phyloP scores from a whole-genome alignment of 139 green algal genomes.

The Chlamydomonas eustigma region DNA sequence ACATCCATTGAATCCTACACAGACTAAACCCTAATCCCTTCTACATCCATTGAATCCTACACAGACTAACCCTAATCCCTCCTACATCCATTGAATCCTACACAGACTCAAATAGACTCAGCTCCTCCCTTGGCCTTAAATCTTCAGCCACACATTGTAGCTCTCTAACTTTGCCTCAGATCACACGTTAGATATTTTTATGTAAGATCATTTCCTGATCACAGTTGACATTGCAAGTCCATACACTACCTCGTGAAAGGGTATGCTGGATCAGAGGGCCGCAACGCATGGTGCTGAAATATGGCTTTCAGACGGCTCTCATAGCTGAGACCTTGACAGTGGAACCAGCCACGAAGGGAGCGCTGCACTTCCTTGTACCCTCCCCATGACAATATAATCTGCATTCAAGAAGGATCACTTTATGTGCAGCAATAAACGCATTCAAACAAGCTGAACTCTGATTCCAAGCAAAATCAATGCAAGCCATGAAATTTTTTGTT shows the following conservation, averaged over 20 bases:
- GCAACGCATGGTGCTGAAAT: neutral
- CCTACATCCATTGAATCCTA: no score
- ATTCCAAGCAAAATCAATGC: neutral
- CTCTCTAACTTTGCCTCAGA: neutral
- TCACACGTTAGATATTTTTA: neutral
- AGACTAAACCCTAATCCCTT: no score
- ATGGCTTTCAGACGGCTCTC: neutral
- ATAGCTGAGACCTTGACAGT: conserved; percentile 2
- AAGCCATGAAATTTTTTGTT: neutral
- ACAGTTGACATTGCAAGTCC: neutral
- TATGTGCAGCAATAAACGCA: neutral
- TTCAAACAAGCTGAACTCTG: neutral
- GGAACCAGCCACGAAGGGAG: conserved; percentile 26
- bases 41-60: no score
- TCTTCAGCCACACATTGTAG: neutral
- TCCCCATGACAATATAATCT: conserved; percentile 25
- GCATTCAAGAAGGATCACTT: neutral
- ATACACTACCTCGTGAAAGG: neutral
- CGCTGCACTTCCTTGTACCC: conserved; percentile 1
- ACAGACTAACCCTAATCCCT: no score
- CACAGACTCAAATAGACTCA: no score
- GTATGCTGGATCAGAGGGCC: neutral
- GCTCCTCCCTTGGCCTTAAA: neutral
- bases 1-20: no score
- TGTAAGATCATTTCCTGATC: neutral